Base-by-base conservation (phyloP, 192 early-diverging fungal genomes). In the Backusella tuberculispora region DNA sequence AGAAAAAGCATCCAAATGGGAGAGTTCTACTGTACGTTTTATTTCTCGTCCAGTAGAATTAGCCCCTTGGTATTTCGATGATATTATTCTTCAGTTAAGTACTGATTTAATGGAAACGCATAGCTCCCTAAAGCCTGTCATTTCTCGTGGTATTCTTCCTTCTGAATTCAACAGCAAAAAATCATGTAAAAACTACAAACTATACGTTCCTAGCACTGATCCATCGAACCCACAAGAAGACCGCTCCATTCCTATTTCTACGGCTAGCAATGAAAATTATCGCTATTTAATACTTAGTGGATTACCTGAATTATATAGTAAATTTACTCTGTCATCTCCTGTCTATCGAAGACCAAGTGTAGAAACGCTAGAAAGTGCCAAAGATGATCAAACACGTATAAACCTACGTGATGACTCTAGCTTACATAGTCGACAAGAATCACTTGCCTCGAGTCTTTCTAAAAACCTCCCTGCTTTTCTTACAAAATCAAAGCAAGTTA, bases 21-120 rank as follows among this genome's bases (percentile, higher is more conserved):
- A 75, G 45, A 89, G 83, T 67, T 85, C 85, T 1, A 83, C 85
- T 26, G 87, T 87, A 1, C 77, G 82, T 19, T 69, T 77, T 6
- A 65, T 87, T 6, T 46, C 73, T 3, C 71, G 78, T 21, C 9
- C 78, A 7, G 71, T 83, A 10, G 72, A 78, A 15, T 78, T 87
- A 71, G 80, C 88, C n/a, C 84, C 85, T 13, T 89, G 88, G 86
- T 84, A 83, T 60, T 84, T 87, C 73, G 82, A 86, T 29, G 83
- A 85, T 46, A 78, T 86, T 38, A 48, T 89, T 24, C 65, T 71
- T 26, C 84, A 86, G 50, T 71, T 89, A 17, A 78, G 83, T 24
- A 76, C 74, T 26, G 83, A 85, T 44, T 56, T 89, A 40, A 78
- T 78, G 0, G 86, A 85, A 19, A 74, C 84, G 6, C 72, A 86